Evolutionary conservation across 495 filamentous ascomycete species (phyloP).

Genomic region (Darksidea phi): DNA sequence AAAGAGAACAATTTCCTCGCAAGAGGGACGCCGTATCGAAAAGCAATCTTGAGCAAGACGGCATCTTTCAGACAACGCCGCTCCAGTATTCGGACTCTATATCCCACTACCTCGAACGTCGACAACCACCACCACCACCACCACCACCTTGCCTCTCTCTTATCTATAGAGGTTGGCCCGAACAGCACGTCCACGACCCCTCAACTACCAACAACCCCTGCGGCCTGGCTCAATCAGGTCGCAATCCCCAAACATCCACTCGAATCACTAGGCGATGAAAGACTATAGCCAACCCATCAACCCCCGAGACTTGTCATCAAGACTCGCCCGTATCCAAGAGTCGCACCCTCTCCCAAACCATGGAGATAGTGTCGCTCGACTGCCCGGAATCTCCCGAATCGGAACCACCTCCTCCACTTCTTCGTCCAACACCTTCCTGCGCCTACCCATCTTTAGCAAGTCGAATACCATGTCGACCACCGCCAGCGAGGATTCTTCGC

Average conservation of each 20-base stretch:
- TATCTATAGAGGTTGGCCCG: too few species aligned
- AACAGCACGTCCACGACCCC: too few species aligned
- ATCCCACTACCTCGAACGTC: too few species aligned
- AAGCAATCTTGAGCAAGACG: too few species aligned
- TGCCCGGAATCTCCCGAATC: conserved; percentile 5
- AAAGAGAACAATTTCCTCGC: too few species aligned
- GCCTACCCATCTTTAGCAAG: conserved; percentile 17
- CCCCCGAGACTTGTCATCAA: conserved; percentile 19
- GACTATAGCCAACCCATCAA: conserved; percentile 6
- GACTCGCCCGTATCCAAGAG: conserved; percentile 13
- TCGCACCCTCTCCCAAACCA: conserved; percentile 10
- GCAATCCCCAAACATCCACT: conserved; percentile 18
- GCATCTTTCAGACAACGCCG: too few species aligned
- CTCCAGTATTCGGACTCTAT: too few species aligned
- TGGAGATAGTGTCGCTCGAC: conserved; percentile 15
- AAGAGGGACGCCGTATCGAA: too few species aligned
- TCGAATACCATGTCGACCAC: conserved; percentile 4
- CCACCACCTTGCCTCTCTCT: too few species aligned
- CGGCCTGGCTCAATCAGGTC: conserved; percentile 5
- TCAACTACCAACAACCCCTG: background rate
- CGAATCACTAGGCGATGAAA: conserved; percentile 19
- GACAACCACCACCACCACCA: too few species aligned
- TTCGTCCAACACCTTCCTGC: background rate
- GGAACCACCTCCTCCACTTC: conserved; percentile 14
- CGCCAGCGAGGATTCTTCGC: background rate